phyloP scores from a whole-genome alignment of 2,329 filamentous ascomycete species.

The Claviceps citrina region DNA sequence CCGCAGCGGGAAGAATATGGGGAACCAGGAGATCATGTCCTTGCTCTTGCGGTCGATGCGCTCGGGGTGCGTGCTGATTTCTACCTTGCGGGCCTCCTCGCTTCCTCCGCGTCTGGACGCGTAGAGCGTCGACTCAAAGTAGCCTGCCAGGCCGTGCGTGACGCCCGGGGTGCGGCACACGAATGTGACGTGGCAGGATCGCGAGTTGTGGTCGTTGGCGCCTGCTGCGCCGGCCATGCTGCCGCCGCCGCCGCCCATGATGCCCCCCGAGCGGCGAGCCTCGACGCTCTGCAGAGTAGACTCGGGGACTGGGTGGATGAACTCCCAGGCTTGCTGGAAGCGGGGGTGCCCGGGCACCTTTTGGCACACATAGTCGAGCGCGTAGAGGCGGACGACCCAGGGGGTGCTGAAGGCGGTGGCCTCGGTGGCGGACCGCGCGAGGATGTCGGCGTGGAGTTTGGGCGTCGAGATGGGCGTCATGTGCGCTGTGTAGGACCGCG shows the following conservation, averaged over 20 bases:
- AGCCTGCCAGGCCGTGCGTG: slow-evolving; percentile 81
- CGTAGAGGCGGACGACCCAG: slow-evolving; percentile 85
- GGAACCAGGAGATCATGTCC: slow-evolving; percentile 99
- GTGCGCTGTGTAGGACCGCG: slow-evolving; percentile 83
- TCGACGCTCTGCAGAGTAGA: slow-evolving; percentile 39
- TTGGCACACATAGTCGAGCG: slow-evolving; percentile 71
- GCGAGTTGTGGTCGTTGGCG: slow-evolving; percentile 79
- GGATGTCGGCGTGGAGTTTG: slow-evolving; percentile 68
- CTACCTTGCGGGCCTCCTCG: slow-evolving; percentile 43
- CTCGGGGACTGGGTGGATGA: slow-evolving; percentile 56
- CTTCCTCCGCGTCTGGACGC: slow-evolving; percentile 28
- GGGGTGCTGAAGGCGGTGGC: slow-evolving; percentile 71
- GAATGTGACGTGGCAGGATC: slow-evolving; percentile 67
- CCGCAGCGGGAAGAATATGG: slow-evolving; percentile 95
- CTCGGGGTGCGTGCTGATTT: slow-evolving; percentile 84
- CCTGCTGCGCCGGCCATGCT: slow-evolving; percentile 63
- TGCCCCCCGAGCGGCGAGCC: slow-evolving; percentile 46
- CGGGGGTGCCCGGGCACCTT: slow-evolving; percentile 38
- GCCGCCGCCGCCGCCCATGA: slow-evolving; percentile 51
- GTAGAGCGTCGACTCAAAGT: slow-evolving; percentile 95
- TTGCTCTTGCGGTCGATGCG: slow-evolving; percentile 85
- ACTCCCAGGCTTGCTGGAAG: slow-evolving; percentile 71
- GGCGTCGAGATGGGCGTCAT: slow-evolving; percentile 84
- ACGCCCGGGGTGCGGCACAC: slow-evolving; percentile 64
- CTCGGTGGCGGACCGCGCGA: slow-evolving; percentile 44